Percentiles rank a stretch among this genome's conserved stretches.
Conservation (phyloP, 768 basidiomycete species). For the Pulveroboletus frians region DNA sequence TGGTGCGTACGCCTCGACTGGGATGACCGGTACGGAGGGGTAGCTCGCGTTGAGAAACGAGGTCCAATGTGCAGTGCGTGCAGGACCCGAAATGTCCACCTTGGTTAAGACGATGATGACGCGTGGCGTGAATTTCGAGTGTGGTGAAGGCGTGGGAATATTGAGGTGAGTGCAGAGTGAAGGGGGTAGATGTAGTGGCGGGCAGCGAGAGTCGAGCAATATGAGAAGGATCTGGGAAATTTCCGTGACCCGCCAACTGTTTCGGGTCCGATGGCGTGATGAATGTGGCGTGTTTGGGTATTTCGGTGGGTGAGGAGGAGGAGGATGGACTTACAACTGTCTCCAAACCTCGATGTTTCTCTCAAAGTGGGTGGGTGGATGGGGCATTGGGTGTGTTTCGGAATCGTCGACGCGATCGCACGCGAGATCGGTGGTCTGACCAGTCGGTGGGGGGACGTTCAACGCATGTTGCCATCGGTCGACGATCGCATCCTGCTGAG, state of each 20-base stretch:
- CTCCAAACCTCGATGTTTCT: constrained; percentile 93
- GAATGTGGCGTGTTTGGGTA: background rate
- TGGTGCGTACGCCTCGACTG: constrained; percentile 71
- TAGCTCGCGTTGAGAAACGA: constrained; percentile 49
- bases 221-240: constrained; percentile 84
- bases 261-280: constrained; percentile 1
- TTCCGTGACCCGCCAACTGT: constrained; percentile 90
- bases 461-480: constrained; percentile 42
- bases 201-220: constrained; percentile 86
- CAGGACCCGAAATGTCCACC: constrained; percentile 75
- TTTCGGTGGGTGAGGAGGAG: constrained; percentile 1
- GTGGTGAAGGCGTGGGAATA: constrained; percentile 8
- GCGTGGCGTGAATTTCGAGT: constrained; percentile 23
- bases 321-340: constrained; percentile 60
- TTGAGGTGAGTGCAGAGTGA: constrained; percentile 65
- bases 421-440: constrained; percentile 4
- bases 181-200: constrained; percentile 78
- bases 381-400: constrained; percentile 38
- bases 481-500: constrained; percentile 54
- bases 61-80: constrained; percentile 61
- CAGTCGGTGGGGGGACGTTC: constrained; percentile 1
- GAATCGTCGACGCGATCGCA: constrained; percentile 8
- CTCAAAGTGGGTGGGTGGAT: constrained; percentile 78
- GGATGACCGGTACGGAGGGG: constrained; percentile 57
- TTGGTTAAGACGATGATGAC: constrained; percentile 82